Conservation (phyloP, 208 protist species). For the Blastocrithidia nonstop region DNA sequence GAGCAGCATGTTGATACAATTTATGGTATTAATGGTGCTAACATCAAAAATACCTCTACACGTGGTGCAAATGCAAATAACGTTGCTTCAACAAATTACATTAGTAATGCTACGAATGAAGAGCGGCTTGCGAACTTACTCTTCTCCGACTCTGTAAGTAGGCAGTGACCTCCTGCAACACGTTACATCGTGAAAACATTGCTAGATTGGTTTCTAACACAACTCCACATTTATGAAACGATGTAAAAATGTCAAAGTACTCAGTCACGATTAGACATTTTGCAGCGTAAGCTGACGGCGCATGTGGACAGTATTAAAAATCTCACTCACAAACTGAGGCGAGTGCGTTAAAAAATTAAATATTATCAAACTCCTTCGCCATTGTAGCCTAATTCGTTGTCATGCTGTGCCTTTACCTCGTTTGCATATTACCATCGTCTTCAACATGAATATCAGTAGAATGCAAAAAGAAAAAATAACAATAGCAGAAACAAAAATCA, state of each 20-base stretch:
- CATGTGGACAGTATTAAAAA: conserved; percentile 23
- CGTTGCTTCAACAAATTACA: not conserved
- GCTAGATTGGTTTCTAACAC: conserved; percentile 26
- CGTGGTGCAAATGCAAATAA: conserved; percentile 18
- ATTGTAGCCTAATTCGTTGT: conserved; percentile 1
- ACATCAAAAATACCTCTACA: conserved; percentile 16
- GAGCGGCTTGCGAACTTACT: too few species aligned
- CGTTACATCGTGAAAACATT: conserved; percentile 10
- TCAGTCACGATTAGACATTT: conserved; percentile 17
- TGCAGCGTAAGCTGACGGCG: conserved; percentile 23
- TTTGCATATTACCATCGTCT: not conserved
- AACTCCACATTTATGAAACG: conserved; percentile 17
- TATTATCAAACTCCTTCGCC: conserved; percentile 5
- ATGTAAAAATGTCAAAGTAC: conserved; percentile 17
- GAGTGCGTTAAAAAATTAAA: conserved; percentile 16
- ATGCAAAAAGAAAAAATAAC: not conserved
- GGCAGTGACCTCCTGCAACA: too few species aligned
- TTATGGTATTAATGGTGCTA: conserved; percentile 11
- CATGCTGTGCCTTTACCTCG: too few species aligned
- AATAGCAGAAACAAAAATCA: not conserved
- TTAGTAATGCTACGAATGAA: not conserved
- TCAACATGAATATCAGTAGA: not conserved
- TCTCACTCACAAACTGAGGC: conserved; percentile 10
- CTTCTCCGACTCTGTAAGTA: too few species aligned
- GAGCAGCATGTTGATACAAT: too few species aligned